Base-by-base conservation (phyloP, 2,329 filamentous ascomycete species). In the Venturia asperata region DNA sequence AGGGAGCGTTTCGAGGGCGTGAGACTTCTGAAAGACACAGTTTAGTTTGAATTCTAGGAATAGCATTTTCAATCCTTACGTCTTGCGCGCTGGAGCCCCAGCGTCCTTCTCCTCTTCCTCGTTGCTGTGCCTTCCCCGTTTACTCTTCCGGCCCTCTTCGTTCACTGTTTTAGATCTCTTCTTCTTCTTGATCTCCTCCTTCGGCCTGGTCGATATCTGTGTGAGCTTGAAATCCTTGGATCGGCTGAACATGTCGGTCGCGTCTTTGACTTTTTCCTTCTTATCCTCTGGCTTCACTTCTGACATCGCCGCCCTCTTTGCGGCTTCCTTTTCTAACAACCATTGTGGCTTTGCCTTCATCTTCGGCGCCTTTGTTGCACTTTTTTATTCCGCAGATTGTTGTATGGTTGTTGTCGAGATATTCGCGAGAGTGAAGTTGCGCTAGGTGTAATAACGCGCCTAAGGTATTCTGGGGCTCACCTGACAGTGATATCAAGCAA, bases 161-260 rank as follows among this genome's bases (percentile, higher is more conserved):
- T 71, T 64, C 24, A 67, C 65, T 63, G 69, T 69, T 11, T 62
- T 65, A 45, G 71, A 69, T 62, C 70, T 69, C 61, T 71, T 72
- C 61, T 70, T 70, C 27, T 65, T 68, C 52, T 71, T 72, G 52
- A 73, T 72, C 41, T 69, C 68, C 37, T 71, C 73, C 65, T 74
- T 70, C 60, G 79, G 68, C 56, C 77, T 74, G 42, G 76, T 74
- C 17, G 79, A 71, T 61, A 10, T 75, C 72, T 21, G 70, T 68
- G 69, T 76, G 79, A 10, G 70, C 69, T 58, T 58, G 30, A 58
- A 58, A 27, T 74, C 71, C 62, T 71, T 73, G 2, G 77, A 75
- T 64, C 79, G 77, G 63, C 76, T 78, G 68, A 81, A 81, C 37
- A 81, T 73, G n/a, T 58, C 39, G 11, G 63, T 61, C 42, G 61